Evolutionary conservation across 257 asterid species (phyloP), one percentile per base, ranked within the genome.

Genomic region (Orobanche coerulescens): DNA sequence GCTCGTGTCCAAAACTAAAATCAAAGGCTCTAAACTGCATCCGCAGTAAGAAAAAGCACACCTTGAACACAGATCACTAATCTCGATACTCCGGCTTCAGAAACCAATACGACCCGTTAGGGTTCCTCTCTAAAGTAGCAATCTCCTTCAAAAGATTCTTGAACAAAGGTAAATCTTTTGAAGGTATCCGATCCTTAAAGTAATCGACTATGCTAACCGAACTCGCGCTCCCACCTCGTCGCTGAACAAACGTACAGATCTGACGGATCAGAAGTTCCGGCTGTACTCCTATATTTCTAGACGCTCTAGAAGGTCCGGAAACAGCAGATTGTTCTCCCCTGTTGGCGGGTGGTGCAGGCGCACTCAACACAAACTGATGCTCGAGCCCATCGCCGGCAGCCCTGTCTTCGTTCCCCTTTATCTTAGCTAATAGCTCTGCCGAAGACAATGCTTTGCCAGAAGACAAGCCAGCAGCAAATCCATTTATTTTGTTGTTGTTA

Each of bases 241-340:
- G 76, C 71, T 88, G 98, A 71, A 93, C 82, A 69, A 86, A 93
- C 5, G 95, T 81, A 66, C 97, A 86, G 5, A 93, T 82, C 68
- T 88, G 91, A 48, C 95, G 95, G 73, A 89, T 84, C 72, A 93
- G 73, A 16, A 93, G 80, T 71, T 93, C 98, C 1, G 98, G 95
- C 74, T 75, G 95, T 31, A 76, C 78, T 53, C 73, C 70, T 1
- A 65, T 16, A 59, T 48, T 69, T 48, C 67, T 75, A 4, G 78
- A 70, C 49, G 78, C 2, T 71, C 75, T 75, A 25, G 86, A 68
- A 20, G 59, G 67, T 64, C 80, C 66, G 19, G 57, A 71, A 56
- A 23, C 56, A 2, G 67, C 64, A 15, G 85, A 44, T 46, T 61
- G 74, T 56, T 66, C 80, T 24, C 82, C 68, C 30, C 66, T 69